phyloP scores from a whole-genome alignment of 1,284 basidiomycete genomes.

The Ceratobasidium theobromae region DNA sequence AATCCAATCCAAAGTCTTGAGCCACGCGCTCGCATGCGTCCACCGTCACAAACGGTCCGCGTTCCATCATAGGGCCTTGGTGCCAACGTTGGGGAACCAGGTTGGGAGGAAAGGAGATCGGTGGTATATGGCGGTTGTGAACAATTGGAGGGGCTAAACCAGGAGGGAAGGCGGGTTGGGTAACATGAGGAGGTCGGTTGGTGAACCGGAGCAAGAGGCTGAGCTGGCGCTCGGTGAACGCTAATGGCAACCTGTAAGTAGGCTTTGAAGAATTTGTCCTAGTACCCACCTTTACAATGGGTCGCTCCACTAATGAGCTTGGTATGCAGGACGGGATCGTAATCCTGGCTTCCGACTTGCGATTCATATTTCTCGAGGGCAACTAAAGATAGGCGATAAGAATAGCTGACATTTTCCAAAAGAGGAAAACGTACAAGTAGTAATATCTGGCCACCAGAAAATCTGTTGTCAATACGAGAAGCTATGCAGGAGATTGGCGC shows the following conservation, averaged over 20 bases:
- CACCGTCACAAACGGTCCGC: not conserved
- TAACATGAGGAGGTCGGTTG: not conserved
- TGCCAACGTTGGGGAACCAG: not conserved
- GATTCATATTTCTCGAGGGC: slow-evolving; percentile 31
- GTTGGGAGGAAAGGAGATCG: not conserved
- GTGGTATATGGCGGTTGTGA: not conserved
- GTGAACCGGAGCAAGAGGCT: slow-evolving; percentile 28
- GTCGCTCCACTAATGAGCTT: slow-evolving; percentile 28
- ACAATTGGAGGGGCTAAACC: not conserved
- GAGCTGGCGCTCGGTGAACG: slow-evolving; percentile 34
- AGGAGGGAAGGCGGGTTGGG: not conserved
- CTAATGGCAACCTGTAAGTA: not conserved
- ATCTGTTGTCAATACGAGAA: not conserved
- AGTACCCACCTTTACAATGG: slow-evolving; percentile 30
- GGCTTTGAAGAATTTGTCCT: not conserved
- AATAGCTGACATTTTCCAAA: not conserved
- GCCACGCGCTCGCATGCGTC: slow-evolving; percentile 19
- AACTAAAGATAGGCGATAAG: not conserved
- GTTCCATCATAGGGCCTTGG: not conserved
- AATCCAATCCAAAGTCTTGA: slow-evolving; percentile 27
- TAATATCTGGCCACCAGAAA: not conserved
- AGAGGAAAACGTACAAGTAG: not conserved
- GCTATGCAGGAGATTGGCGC: not conserved
- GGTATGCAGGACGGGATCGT: slow-evolving; percentile 29
- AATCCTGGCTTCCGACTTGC: slow-evolving; percentile 22